Evolutionary conservation across 768 basidiomycete species (phyloP), one percentile per base, ranked within the genome.

Genomic region (Termitomyces sp.): DNA sequence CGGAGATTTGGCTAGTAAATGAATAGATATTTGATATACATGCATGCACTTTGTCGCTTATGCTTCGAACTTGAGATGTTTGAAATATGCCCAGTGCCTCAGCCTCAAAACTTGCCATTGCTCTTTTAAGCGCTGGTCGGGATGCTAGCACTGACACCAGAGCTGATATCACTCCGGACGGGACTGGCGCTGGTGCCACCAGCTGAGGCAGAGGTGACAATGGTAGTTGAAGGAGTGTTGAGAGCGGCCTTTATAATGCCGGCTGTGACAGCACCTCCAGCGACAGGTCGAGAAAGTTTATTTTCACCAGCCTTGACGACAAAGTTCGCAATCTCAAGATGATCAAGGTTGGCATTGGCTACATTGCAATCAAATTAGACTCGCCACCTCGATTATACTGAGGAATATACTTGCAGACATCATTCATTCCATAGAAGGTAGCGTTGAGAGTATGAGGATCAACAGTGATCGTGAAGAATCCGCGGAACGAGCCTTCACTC

Each of bases 281-380:
- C 60, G 3, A 60, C 60, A 2, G 60, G 60, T 40, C 60, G 55
- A 44, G 60, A 52, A 5, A 60, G 48, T 32, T 47, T 60, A 24
- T 60, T 60, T 38, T 60, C 45, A 8, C 59, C 59, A 56, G 50
- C 55, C 22, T 60, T 60, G 18, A 60, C 55, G 2, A 56, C 8
- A 32, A 60, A 60, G 14, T 60, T 40, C 3, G 60, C 60, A n/a
- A 47, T 57, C 6, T 35, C 30, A 41, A 60, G 44, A 16, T 45
- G 52, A 22, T 51, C 50, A 18, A 51, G 36, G 5, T 51, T 51
- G 36, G 50, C 35, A 10, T 51, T 51, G 50, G 50, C 50, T 51
- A 22, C 3, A 14, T 38, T 16, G 20, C 7, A 26, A 26, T 6
- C 22, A 51, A 26, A 24, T 51, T 18, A 51, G 50, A 11, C 26